A percentile compares a stretch with the other conserved stretches of the same genome.
Evolutionary conservation across 495 filamentous ascomycete genomes (phyloP).

Genomic region (Ramalina intermedia): DNA sequence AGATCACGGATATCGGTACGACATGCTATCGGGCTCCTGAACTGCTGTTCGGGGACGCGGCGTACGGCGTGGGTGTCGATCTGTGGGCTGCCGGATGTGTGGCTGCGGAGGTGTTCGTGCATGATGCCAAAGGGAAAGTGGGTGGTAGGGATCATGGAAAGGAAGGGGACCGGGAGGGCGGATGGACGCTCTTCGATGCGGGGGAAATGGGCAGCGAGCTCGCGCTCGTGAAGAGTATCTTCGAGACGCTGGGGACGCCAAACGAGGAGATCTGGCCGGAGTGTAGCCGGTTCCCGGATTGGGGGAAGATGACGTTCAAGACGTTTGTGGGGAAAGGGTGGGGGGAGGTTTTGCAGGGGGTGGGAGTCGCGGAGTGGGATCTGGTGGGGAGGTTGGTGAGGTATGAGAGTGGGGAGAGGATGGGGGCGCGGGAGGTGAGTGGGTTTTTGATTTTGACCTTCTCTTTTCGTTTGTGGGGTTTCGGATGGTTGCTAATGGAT

Average conservation of each 20-base stretch:
- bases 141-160: slow-evolving; percentile 17
- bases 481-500: background rate
- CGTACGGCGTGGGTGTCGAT: slow-evolving; percentile 59
- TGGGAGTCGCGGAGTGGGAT: slow-evolving; percentile 31
- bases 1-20: slow-evolving; percentile 88
- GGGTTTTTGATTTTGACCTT: background rate
- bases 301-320: slow-evolving; percentile 52
- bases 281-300: slow-evolving; percentile 39
- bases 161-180: slow-evolving; percentile 21
- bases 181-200: slow-evolving; percentile 57
- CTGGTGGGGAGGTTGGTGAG: slow-evolving; percentile 38
- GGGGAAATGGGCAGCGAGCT: slow-evolving; percentile 86
- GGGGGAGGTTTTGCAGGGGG: slow-evolving; percentile 34
- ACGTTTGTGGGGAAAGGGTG: slow-evolving; percentile 36
- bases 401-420: slow-evolving; percentile 40
- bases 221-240: slow-evolving; percentile 78
- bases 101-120: slow-evolving; percentile 46
- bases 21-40: slow-evolving; percentile 85
- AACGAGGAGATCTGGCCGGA: slow-evolving; percentile 64
- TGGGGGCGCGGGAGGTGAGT: slow-evolving; percentile 37
- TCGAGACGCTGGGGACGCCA: slow-evolving; percentile 77
- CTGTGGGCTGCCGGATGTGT: slow-evolving; percentile 84
- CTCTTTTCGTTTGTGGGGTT: background rate
- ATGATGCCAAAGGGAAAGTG: background rate
- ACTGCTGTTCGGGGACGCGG: slow-evolving; percentile 67